Conservation (phyloP, 2,329 filamentous ascomycete species). For the Phialophora expanda region DNA sequence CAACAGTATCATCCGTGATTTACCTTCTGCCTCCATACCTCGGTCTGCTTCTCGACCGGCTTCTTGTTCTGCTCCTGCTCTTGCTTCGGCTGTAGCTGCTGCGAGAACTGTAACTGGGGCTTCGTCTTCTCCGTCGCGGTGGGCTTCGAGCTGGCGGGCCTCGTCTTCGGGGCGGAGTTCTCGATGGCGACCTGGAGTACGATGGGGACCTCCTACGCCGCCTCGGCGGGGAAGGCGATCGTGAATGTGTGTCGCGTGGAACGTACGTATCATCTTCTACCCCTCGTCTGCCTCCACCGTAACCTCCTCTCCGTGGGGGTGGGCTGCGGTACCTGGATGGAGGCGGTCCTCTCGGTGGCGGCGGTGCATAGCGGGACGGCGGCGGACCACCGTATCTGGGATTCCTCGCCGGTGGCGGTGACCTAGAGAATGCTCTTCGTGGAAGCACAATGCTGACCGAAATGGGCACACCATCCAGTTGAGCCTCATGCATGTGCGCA, state of each 20-base stretch:
- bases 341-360: conserved; percentile 38
- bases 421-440: conserved; percentile 77
- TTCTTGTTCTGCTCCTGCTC: conserved; percentile 60
- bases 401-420: conserved; percentile 73
- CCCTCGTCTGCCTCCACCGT: conserved; percentile 44
- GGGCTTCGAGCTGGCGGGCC: conserved; percentile 45
- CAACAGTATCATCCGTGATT: conserved; percentile 3
- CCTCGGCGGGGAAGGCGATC: conserved; percentile 47
- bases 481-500: conserved; percentile 97
- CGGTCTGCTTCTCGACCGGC: conserved; percentile 53
- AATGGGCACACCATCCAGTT: conserved; percentile 80
- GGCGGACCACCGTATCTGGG: conserved; percentile 54
- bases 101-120: conserved; percentile 68
- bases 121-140: conserved; percentile 56
- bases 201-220: conserved; percentile 48
- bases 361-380: conserved; percentile 45
- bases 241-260: conserved; percentile 57
- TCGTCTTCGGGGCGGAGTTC: conserved; percentile 49
- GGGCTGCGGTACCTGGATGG: conserved; percentile 44
- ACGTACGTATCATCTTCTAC: conserved; percentile 59
- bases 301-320: conserved; percentile 46
- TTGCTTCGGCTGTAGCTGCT: conserved; percentile 60
- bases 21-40: conserved; percentile 45
- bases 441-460: conserved; percentile 89
- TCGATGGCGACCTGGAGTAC: conserved; percentile 47